Evolutionary conservation across 306 rosid species (phyloP), one percentile per base, ranked within the genome.

Genomic region (Vigna mungo): DNA sequence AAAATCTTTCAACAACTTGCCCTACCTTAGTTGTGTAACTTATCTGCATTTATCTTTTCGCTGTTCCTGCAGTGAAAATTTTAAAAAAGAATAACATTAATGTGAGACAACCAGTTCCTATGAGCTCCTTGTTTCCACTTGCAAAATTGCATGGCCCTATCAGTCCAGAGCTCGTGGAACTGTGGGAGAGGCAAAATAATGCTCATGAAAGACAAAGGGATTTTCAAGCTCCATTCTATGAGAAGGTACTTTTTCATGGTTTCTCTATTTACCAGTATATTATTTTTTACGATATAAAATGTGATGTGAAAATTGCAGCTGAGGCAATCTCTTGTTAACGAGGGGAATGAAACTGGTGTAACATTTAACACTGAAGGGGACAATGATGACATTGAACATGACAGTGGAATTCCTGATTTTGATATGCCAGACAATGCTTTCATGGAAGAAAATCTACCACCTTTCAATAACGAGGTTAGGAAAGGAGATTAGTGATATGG

Each of bases 81-180:
- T 43, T 56, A 46, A 90, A 77, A 78, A 88, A 85, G 76, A 84
- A 60, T 23, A 78, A 67, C 43, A 48, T 66, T 27, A 80, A 65
- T 54, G 76, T 83, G 39, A 43, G 76, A 44, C 86, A 55, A 71
- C 84, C 25, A 47, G 83, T 70, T 37, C 81, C 87, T 68, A 68
- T 89, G 67, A 75, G 79, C 61, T 76, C 85, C 23, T 47, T 89
- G 80, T 95, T 95, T 87, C 99, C 99, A 71, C 86, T 76, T 27
- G 99, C 97, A 9, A 92, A 87, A 56, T 72, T 90, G 83, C 88
- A 82, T 63, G 98, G 99, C 77, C 83, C 99, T 68, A 48, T 92
- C 80, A 88, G 95, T 82, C 88, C 89, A 41, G 97, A 89, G 82
- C 93, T 95, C 69, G 80, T 54, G 52, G 81, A 83, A 58, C 46